Base-by-base conservation (phyloP, 345 rosid species). In the Eucalyptus sp. region DNA sequence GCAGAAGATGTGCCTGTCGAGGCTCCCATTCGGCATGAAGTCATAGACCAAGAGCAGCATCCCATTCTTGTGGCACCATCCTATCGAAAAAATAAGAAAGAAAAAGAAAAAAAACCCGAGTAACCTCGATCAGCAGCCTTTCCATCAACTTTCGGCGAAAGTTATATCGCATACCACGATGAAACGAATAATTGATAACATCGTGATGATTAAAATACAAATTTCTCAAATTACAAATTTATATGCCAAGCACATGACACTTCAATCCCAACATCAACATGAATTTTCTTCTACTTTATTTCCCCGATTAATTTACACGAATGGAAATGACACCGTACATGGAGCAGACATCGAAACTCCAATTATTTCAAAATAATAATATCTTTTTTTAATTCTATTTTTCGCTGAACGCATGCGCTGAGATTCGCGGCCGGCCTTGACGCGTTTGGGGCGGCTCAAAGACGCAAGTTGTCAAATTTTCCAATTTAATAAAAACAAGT, bases 11-110 rank as follows among this genome's bases (percentile, higher is more conserved):
- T 93, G 93, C 24, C 46, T 58, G 86, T 95, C 97, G 54, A 94
- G 90, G 92, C 97, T 93, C 5, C 96, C 95, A 15, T 95, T 94
- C 12, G 95, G 95, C 97, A 95, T 94, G 92, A 86, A 95, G 29
- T 94, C 96, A 46, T 94, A 94, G 4, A 94, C 95, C 51, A 95
- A 83, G 20, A 94, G 92, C 29, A 95, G 87, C 91, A 90, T 87
- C 14, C 92, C 93, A 16, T 93, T 95, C 88, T 91, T 90, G 92
- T 93, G 93, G 89, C 96, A 94, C 96, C 96, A 95, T 18, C 95
- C 95, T 95, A 29, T 20, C 10, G 6, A 13, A 33, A 4, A 3
- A n/a, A 60, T 16, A 10, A 2, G n/a, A 27, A 50, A 68, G 0
- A 31, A n/a, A 14, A 22, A 14, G 8, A 5, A 4, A 2, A 56